Percentiles rank a stretch among this genome's conserved stretches.
These are phyloP conservation scores for Tuber umbilicatum DNA, from an alignment of 495 filamentous ascomycete genomes.

Conservation along the genomic window DNA sequence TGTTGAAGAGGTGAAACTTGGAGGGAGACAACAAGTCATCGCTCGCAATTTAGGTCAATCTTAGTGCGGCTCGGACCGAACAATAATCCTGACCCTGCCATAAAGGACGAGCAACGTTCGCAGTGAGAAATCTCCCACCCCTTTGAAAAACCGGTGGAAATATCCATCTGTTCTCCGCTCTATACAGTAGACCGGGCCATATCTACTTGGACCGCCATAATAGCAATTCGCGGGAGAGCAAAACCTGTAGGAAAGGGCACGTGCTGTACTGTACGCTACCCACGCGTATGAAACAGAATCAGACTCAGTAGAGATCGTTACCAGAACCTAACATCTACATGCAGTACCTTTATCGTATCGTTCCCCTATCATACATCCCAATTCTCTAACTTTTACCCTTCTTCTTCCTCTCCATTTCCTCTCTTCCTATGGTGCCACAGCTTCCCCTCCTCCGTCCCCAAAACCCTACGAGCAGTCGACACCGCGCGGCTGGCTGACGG, in stretches of 20 bases:
- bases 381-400: not conserved
- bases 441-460: not conserved
- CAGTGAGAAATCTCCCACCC: not conserved
- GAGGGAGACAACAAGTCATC: not conserved
- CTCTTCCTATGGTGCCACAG: not conserved
- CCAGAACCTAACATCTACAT: not conserved
- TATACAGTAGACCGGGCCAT: not conserved
- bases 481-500: slow-evolving; percentile 32
- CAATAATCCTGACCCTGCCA: slow-evolving; percentile 8
- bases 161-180: not conserved
- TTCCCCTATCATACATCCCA: not conserved
- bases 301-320: not conserved
- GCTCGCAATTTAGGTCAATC: slow-evolving; percentile 11
- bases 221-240: not conserved
- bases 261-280: not conserved
- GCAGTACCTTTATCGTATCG: not conserved
- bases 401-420: not conserved
- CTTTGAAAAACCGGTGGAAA: not conserved
- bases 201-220: not conserved
- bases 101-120: not conserved
- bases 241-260: not conserved
- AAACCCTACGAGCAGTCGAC: slow-evolving; percentile 1
- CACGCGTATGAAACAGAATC: not conserved
- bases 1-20: slow-evolving; percentile 14
- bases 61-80: slow-evolving; percentile 34